Conservation (phyloP, 768 basidiomycete species). For the Serendipita sp. region DNA sequence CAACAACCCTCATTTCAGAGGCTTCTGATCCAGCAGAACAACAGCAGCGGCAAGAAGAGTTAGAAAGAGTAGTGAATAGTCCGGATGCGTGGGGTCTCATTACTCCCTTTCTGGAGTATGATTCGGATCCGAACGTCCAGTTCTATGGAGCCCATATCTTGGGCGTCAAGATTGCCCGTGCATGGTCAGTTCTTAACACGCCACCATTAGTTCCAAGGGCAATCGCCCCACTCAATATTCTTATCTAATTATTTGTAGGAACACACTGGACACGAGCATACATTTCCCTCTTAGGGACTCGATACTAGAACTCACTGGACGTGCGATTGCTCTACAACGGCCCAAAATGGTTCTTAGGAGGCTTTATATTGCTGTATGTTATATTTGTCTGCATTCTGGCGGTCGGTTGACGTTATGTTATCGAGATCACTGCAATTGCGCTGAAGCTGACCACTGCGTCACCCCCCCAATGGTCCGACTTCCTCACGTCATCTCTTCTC, state of each 20-base stretch:
- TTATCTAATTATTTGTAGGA: constrained; percentile 30
- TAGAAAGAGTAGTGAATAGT: constrained; percentile 14
- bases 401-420: neutral
- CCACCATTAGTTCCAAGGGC: neutral
- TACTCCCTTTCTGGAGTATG: constrained; percentile 52
- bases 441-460: constrained; percentile 48
- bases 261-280: constrained; percentile 50
- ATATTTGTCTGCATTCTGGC: neutral
- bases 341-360: constrained; percentile 68
- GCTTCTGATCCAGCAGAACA: constrained; percentile 7
- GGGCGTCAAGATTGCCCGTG: constrained; percentile 84
- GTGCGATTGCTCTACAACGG: constrained; percentile 40
- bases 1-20: neutral
- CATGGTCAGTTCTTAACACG: constrained; percentile 43
- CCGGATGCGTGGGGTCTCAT: constrained; percentile 71
- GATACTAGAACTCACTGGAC: constrained; percentile 52
- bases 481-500: constrained; percentile 51
- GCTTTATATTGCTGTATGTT: constrained; percentile 68
- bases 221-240: neutral
- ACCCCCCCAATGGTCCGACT: constrained; percentile 54
- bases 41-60: constrained; percentile 12
- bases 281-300: constrained; percentile 43
- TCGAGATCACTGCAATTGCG: constrained; percentile 50
- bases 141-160: constrained; percentile 92
- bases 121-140: constrained; percentile 60